A percentile compares a stretch with the other conserved stretches of the same genome.
Evolutionary conservation across 306 rosid species (phyloP).

Genomic region (Castanea crenata): DNA sequence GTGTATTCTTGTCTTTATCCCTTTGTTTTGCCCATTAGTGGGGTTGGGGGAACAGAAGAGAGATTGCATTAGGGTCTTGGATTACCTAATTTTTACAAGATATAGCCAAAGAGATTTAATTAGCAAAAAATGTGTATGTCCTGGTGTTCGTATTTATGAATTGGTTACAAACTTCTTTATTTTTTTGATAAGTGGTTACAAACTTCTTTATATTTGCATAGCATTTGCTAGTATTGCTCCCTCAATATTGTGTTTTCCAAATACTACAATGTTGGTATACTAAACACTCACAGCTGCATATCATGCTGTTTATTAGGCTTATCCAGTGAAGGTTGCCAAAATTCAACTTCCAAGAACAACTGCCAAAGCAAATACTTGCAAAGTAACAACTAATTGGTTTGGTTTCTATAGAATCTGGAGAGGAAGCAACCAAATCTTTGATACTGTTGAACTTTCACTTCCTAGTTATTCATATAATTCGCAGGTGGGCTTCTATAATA

Average conservation of each 20-base stretch:
- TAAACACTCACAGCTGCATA: constrained; percentile 4
- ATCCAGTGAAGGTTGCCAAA: constrained; percentile 47
- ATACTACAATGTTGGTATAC: constrained; percentile 20
- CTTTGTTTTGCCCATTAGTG: neutral
- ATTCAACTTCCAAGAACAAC: constrained; percentile 42
- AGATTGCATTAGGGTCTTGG: neutral
- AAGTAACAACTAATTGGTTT: constrained; percentile 84
- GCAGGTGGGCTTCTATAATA: constrained; percentile 50
- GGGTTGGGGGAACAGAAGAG: neutral
- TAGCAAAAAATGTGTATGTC: neutral
- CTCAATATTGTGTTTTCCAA: neutral
- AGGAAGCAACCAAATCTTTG: constrained; percentile 65
- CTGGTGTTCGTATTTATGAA: neutral
- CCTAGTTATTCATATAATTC: constrained; percentile 71
- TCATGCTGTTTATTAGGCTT: constrained; percentile 54
- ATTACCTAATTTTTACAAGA: neutral
- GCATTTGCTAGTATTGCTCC: constrained; percentile 10
- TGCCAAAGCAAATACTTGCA: constrained; percentile 71
- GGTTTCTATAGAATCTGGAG: constrained; percentile 70
- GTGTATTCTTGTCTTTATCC: neutral
- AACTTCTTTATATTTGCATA: constrained; percentile 3
- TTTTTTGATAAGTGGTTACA: neutral
- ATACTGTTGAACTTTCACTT: constrained; percentile 67
- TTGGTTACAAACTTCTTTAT: neutral
- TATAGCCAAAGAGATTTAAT: neutral